phyloP scores from a whole-genome alignment of 345 rosid species.

The Psidium friedrichsthalianum region DNA sequence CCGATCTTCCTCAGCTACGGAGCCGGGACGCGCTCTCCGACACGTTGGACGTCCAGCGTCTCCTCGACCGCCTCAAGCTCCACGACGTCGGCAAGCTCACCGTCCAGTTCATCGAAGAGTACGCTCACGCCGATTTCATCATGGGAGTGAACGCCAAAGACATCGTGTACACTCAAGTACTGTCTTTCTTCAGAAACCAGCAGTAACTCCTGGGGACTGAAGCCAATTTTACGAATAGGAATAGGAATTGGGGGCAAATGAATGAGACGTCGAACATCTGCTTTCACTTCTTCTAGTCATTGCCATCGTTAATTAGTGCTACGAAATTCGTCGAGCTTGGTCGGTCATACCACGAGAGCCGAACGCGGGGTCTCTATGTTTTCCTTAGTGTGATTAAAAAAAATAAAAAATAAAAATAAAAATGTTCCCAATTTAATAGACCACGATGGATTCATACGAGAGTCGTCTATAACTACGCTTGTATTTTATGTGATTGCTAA shows the following conservation, averaged over 20 bases:
- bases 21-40: slow-evolving; percentile 63
- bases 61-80: slow-evolving; percentile 51
- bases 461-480: neutral
- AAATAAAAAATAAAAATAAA: too few relatives aligned
- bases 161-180: slow-evolving; percentile 50
- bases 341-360: neutral
- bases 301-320: neutral
- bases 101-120: slow-evolving; percentile 50
- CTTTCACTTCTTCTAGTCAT: neutral
- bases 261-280: neutral
- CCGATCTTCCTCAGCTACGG: slow-evolving; percentile 79
- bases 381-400: neutral
- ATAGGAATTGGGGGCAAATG: neutral
- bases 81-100: slow-evolving; percentile 55
- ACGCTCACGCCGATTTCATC: slow-evolving; percentile 83
- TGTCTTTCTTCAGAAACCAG: slow-evolving; percentile 30
- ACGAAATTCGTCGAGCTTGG: neutral
- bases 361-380: neutral
- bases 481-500: neutral
- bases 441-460: neutral
- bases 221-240: neutral
- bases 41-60: slow-evolving; percentile 39
- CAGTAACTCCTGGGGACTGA: neutral
- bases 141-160: slow-evolving; percentile 83
- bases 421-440: neutral